Evolutionary conservation across 306 rosid species (phyloP).

Genomic region (Trichosanthes truncata): DNA sequence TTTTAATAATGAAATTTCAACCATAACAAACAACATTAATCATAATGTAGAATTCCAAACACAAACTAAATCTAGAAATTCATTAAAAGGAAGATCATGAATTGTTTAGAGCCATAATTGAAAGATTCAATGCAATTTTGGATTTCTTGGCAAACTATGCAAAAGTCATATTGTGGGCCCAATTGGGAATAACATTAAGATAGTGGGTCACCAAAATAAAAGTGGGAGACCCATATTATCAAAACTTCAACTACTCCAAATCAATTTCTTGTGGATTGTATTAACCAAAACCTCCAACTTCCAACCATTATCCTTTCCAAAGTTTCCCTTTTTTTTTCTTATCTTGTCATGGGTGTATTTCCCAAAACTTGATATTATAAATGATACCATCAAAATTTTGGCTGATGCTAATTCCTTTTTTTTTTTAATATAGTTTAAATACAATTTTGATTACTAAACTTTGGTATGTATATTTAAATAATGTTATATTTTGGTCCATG

Average conservation of each 20-base stretch:
- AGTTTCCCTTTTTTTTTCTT: not conserved
- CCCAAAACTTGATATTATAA: not conserved
- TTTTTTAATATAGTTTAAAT: no score
- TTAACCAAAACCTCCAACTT: not conserved
- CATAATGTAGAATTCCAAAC: not conserved
- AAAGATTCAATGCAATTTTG: not conserved
- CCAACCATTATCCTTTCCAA: not conserved
- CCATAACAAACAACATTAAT: not conserved
- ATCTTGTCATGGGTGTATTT: not conserved
- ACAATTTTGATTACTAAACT: not conserved
- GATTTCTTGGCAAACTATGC: not conserved
- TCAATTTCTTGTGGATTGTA: not conserved
- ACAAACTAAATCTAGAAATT: not conserved
- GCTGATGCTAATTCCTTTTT: no score
- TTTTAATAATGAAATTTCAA: not conserved
- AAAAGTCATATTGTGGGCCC: not conserved
- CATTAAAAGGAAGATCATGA: not conserved
- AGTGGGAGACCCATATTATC: constrained; percentile 6
- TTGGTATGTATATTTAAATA: no score
- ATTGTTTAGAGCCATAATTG: not conserved
- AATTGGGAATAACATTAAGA: not conserved
- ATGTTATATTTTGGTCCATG: not conserved
- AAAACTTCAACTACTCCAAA: not conserved
- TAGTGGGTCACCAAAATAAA: not conserved
- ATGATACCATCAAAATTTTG: not conserved